Evolutionary conservation across 1,139 yeast species (phyloP).

Genomic region (Pichia sp.): DNA sequence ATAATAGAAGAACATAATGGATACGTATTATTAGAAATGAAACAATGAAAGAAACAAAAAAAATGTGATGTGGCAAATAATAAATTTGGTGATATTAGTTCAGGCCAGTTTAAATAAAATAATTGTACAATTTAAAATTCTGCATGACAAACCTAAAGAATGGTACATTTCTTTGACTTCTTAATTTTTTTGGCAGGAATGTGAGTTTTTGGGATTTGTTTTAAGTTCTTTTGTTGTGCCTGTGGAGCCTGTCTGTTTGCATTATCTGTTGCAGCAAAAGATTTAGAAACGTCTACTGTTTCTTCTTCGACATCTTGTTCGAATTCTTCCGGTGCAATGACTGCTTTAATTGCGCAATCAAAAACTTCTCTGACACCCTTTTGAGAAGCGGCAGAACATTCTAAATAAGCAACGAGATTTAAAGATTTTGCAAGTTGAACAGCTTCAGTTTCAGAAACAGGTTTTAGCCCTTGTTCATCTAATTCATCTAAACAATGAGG

Average conservation of each 20-base stretch:
- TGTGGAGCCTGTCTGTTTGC: constrained; percentile 12
- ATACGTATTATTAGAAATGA: no score
- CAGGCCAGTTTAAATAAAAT: no score
- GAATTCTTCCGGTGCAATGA: constrained; percentile 49
- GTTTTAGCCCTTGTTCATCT: constrained; percentile 54
- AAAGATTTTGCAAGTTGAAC: constrained; percentile 61
- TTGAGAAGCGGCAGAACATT: constrained; percentile 93
- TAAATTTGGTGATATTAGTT: no score
- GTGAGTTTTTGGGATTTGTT: constrained; percentile 12
- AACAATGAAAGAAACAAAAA: no score
- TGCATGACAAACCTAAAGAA: no score
- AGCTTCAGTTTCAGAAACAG: constrained; percentile 61
- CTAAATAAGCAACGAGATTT: constrained; percentile 71
- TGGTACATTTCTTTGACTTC: constrained; percentile 44
- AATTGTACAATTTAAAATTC: no score
- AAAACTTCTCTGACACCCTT: constrained; percentile 78
- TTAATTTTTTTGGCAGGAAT: constrained; percentile 31
- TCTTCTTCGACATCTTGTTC: constrained; percentile 13
- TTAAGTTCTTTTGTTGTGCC: constrained; percentile 8
- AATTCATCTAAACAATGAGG: constrained; percentile 69
- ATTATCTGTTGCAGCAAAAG: constrained; percentile 23
- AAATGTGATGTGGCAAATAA: no score
- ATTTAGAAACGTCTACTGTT: constrained; percentile 27
- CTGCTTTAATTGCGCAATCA: constrained; percentile 72
- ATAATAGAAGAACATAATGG: no score